Conservation (phyloP, 306 rosid genomes). For the Prosopis cineraria region DNA sequence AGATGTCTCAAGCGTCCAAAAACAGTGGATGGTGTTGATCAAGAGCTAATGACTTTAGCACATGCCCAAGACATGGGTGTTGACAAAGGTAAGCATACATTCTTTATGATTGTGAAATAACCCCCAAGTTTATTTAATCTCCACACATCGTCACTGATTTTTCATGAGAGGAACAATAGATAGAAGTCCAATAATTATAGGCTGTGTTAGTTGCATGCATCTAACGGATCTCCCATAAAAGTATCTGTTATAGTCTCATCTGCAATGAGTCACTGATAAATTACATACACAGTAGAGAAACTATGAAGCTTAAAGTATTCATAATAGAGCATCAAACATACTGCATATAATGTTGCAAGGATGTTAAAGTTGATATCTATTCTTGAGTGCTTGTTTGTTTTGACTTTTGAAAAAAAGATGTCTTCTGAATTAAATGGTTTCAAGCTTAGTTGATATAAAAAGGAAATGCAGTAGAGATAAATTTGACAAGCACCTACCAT, state of each 20-base stretch:
- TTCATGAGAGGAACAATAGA: neutral
- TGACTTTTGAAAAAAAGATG: neutral
- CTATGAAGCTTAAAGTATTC: constrained; percentile 16
- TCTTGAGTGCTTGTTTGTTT: neutral
- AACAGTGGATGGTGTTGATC: constrained; percentile 35
- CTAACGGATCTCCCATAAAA: neutral
- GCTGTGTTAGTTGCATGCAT: neutral
- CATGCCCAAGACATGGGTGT: constrained; percentile 10
- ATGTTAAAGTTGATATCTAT: constrained; percentile 15
- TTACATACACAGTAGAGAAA: neutral
- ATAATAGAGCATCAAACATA: constrained; percentile 12
- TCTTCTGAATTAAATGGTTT: neutral
- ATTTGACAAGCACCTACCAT: neutral
- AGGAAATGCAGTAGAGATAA: neutral
- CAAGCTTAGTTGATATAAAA: neutral
- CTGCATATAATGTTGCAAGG: constrained; percentile 7
- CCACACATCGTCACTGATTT: constrained; percentile 7
- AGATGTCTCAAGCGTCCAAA: constrained; percentile 53
- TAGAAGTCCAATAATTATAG: neutral
- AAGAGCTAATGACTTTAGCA: constrained; percentile 32
- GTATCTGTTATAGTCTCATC: neutral
- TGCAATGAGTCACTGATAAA: constrained; percentile 11
- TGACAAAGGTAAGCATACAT: constrained; percentile 28
- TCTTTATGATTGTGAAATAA: neutral
- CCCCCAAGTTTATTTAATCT: constrained; percentile 22